Evolutionary conservation across 2,329 filamentous ascomycete genomes (phyloP), one percentile per base, ranked within the genome.

Genomic region (Botrytis hyacinthi): DNA sequence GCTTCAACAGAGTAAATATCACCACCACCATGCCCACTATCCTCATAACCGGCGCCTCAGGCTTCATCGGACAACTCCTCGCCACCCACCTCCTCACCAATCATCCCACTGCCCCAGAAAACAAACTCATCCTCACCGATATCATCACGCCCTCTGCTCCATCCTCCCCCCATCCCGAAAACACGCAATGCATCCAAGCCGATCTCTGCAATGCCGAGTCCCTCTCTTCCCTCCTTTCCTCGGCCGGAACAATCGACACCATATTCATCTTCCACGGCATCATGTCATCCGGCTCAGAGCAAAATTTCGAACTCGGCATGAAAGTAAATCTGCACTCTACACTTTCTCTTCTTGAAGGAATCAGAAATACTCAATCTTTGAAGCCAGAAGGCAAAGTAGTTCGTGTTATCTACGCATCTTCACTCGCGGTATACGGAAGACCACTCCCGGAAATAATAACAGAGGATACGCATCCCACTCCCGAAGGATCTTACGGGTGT

Each of bases 1-100:
- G 14, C 16, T 29, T 18, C 14, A 29, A 57, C n/a, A 29, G 14
- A 29, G 14, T 18, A 9, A 18, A 57, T 3, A 29, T 18, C 51
- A 9, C 4, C 12, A 9, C 12, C 37, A 60, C 12, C 12, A 78
- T 77, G 76, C 75, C 77, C 29, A 75, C 85, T 74, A 85, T 91
- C 59, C 86, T 91, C 79, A 89, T 91, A 77, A 91, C 89, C 16
- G 89, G 90, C 8, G 89, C 86, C 12, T 87, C 87, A 62, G 90
- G 90, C 74, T 91, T 91, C 80, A 87, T 92, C 73, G 89, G 89
- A 78, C 89, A 91, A 80, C 84, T 87, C 62, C 84, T 91, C 37
- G 85, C 88, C 4, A 83, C 84, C 69, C 85, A 87, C 51, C 84
- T 91, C 4, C 82, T 91, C 46, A 82, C 85, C 29, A 83, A 84